Conservation (phyloP, 192 early-diverging fungal genomes). For the Allomyces javanicus region DNA sequence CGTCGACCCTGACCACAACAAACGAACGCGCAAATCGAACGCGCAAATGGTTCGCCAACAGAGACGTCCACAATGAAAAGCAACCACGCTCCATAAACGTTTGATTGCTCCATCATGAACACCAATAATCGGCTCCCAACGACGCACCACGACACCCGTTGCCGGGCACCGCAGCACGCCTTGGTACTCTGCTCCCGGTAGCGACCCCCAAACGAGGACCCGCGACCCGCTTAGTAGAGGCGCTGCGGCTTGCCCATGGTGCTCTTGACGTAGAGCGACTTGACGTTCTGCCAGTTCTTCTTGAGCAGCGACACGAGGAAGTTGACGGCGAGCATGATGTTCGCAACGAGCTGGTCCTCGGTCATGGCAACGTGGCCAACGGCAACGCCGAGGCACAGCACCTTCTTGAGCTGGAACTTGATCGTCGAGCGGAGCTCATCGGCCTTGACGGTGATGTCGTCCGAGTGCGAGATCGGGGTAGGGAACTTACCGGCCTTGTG, state of each 20-base stretch:
- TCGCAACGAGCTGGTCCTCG: constrained; percentile 84
- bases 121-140: too few relatives aligned
- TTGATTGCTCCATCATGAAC: too few relatives aligned
- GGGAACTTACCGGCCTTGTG: constrained; percentile 99
- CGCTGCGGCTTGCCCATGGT: constrained; percentile 89
- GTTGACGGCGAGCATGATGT: constrained; percentile 97
- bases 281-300: constrained; percentile 99
- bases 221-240: constrained; percentile 40
- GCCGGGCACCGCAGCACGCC: too few relatives aligned
- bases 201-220: too few relatives aligned
- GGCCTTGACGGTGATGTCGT: constrained; percentile 68
- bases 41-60: too few relatives aligned
- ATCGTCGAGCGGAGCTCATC: constrained; percentile 89
- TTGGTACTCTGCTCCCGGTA: too few relatives aligned
- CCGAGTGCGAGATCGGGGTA: constrained; percentile 76
- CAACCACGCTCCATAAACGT: too few relatives aligned
- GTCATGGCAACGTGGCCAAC: constrained; percentile 86
- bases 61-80: too few relatives aligned
- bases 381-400: constrained; percentile 90
- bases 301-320: constrained; percentile 93
- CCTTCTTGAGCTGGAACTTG: constrained; percentile 99
- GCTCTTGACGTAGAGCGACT: constrained; percentile 91
- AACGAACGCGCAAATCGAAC: too few relatives aligned
- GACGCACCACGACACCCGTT: too few relatives aligned
- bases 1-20: too few relatives aligned